These are phyloP conservation scores for Zychaea mexicana DNA, from an alignment of 371 early-diverging fungal genomes.

Conservation along the genomic window DNA sequence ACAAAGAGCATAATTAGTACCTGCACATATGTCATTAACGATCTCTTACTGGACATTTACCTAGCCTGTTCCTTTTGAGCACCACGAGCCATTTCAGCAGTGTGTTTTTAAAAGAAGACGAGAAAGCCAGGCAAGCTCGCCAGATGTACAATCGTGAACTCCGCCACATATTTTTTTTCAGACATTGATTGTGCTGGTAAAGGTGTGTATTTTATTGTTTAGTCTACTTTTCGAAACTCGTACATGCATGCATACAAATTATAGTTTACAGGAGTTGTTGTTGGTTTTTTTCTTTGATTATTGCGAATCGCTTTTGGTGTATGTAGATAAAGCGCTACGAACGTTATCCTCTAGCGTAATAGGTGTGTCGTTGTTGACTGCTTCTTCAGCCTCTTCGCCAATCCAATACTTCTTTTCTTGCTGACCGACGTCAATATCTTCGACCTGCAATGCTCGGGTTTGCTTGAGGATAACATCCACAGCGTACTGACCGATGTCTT, in stretches of 20 bases:
- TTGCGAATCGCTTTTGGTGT: conserved; percentile 31
- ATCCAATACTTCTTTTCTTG: conserved; percentile 58
- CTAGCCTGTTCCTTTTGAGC: conserved; percentile 62
- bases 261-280: background rate
- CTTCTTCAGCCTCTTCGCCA: conserved; percentile 44
- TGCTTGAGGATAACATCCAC: conserved; percentile 61
- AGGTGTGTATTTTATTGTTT: background rate
- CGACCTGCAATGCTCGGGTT: conserved; percentile 47
- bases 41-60: too few species aligned
- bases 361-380: conserved; percentile 31
- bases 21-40: too few species aligned
- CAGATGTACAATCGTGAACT: too few species aligned
- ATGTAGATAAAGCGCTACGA: conserved; percentile 33
- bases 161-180: background rate
- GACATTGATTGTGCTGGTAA: background rate
- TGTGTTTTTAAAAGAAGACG: background rate
- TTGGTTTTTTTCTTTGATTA: background rate
- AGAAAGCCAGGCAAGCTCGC: too few species aligned
- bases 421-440: conserved; percentile 57
- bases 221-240: background rate
- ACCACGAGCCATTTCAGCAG: conserved; percentile 51
- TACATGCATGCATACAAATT: background rate
- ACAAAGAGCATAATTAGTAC: background rate
- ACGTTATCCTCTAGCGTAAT: conserved; percentile 45
- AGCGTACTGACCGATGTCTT: conserved; percentile 55